A percentile compares a stretch with the other conserved stretches of the same genome.
These are phyloP conservation scores for Wallemia ichthyophaga DNA, from an alignment of 1,284 basidiomycete species.

Conservation along the genomic window DNA sequence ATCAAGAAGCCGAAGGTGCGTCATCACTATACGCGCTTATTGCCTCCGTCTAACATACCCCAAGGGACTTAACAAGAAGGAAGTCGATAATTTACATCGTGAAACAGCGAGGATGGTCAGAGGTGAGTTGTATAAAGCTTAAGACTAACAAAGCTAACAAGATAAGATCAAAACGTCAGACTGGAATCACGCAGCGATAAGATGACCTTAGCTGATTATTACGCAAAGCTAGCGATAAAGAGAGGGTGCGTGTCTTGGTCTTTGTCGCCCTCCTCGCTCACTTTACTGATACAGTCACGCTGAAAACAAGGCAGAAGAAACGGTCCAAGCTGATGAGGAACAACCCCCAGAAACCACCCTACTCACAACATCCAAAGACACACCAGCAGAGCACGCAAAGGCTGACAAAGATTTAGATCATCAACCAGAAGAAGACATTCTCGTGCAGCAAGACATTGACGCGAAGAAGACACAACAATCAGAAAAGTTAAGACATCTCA, in stretches of 20 bases:
- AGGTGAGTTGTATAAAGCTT: too few relatives aligned
- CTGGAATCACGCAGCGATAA: background rate
- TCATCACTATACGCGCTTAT: background rate
- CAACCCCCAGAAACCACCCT: background rate
- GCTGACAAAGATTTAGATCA: background rate
- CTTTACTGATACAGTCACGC: background rate
- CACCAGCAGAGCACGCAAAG: background rate
- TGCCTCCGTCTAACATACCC: background rate
- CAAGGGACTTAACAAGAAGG: background rate
- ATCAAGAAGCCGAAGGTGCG: background rate
- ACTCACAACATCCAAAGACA: background rate
- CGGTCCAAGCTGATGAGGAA: background rate
- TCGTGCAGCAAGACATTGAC: background rate
- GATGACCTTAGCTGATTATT: background rate
- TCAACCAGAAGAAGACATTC: background rate
- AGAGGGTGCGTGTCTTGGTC: background rate
- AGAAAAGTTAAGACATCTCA: background rate
- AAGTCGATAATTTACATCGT: background rate
- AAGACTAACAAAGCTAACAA: too few relatives aligned
- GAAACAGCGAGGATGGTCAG: background rate
- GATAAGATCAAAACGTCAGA: background rate
- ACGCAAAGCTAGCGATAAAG: background rate
- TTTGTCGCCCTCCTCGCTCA: too few relatives aligned
- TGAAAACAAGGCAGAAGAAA: background rate
- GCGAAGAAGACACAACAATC: background rate